phyloP scores from a whole-genome alignment of 1,284 basidiomycete species.

The Tranzscheliella williamsii region DNA sequence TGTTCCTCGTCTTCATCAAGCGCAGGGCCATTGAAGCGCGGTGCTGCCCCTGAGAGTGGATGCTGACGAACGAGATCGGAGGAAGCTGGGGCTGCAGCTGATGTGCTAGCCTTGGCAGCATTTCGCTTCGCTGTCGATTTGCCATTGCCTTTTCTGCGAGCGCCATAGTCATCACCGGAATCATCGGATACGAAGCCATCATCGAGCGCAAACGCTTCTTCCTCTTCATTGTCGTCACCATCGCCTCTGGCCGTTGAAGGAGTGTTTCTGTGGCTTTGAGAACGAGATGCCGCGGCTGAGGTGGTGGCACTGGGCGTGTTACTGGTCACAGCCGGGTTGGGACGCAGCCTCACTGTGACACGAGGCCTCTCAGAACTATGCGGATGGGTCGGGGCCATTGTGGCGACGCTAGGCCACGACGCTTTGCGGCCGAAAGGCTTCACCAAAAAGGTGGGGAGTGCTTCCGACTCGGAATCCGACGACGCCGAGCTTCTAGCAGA shows the following conservation, averaged over 20 bases:
- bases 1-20: slow-evolving; percentile 37
- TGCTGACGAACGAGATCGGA: slow-evolving; percentile 23
- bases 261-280: slow-evolving; percentile 15
- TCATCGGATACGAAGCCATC: slow-evolving; percentile 35
- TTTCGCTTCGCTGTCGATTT: slow-evolving; percentile 4
- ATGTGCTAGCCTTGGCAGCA: neutral
- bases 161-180: slow-evolving; percentile 29
- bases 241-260: slow-evolving; percentile 4
- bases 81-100: neutral
- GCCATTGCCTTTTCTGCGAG: slow-evolving; percentile 5
- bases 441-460: too few relatives aligned
- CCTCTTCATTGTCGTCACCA: slow-evolving; percentile 19
- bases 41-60: slow-evolving; percentile 34
- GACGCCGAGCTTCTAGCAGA: too few relatives aligned
- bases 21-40: slow-evolving; percentile 25
- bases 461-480: too few relatives aligned
- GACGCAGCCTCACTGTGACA: slow-evolving; percentile 32
- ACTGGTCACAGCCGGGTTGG: slow-evolving; percentile 16
- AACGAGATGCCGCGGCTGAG: slow-evolving; percentile 20
- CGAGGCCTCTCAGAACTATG: slow-evolving; percentile 8
- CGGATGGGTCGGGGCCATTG: neutral
- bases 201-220: slow-evolving; percentile 26
- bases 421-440: too few relatives aligned
- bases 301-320: slow-evolving; percentile 10
- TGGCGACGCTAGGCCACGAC: neutral